Percentiles rank a stretch among this genome's conserved stretches.
Evolutionary conservation across 805 yeast species (phyloP).

Genomic region (Starmerella apis): DNA sequence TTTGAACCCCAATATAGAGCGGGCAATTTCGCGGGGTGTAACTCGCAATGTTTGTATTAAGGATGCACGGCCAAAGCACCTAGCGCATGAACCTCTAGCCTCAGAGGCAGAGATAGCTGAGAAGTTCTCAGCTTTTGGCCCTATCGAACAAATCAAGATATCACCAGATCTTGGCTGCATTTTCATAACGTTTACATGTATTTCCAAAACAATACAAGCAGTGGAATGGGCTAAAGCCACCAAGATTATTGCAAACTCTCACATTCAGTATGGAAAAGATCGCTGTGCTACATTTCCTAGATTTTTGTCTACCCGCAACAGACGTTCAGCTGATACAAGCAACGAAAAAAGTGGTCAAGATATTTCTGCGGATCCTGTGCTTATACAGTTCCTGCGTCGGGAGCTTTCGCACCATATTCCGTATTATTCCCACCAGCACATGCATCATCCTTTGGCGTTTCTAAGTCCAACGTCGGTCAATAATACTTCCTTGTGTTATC

Average conservation of each 20-base stretch:
- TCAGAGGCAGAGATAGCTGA: conserved; percentile 1
- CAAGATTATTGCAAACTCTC: conserved; percentile 49
- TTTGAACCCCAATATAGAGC: conserved; percentile 68
- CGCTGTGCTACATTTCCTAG: conserved; percentile 68
- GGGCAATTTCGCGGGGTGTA: conserved; percentile 90
- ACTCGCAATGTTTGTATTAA: conserved; percentile 75
- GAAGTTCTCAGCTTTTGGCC: conserved; percentile 72
- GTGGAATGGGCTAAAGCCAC: conserved; percentile 80
- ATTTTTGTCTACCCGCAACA: neutral
- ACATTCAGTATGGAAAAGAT: conserved; percentile 86
- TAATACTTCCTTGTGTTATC: neutral
- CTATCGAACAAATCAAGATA: conserved; percentile 87
- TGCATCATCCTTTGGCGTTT: neutral
- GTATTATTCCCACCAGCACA: neutral
- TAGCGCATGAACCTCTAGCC: neutral
- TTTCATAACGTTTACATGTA: conserved; percentile 81
- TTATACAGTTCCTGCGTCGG: conserved; percentile 9
- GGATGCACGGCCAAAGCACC: neutral
- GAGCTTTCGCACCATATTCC: neutral
- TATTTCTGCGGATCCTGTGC: neutral
- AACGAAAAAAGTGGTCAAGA: neutral
- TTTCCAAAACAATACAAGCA: conserved; percentile 83
- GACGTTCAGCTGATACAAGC: neutral
- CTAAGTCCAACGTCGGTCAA: neutral
- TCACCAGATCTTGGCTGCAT: conserved; percentile 77